Percentiles rank a stretch among this genome's conserved stretches.
These are phyloP conservation scores for Candida golubevii DNA, from an alignment of 805 yeast species.

Conservation along the genomic window DNA sequence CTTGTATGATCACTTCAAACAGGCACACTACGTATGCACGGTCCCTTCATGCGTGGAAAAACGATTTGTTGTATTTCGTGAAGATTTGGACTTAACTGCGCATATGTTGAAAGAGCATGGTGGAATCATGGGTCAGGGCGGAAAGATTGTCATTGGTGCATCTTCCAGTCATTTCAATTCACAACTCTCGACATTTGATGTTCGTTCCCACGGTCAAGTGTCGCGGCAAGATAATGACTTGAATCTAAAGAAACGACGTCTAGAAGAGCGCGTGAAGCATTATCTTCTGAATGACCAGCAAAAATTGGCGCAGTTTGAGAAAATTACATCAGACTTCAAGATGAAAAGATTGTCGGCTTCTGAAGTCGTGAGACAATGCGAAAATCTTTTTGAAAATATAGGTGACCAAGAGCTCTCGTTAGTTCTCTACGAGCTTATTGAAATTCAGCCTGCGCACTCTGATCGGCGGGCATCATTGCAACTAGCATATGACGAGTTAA, in stretches of 20 bases:
- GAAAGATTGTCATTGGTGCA: constrained; percentile 38
- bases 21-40: constrained; percentile 71
- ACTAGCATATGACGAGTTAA: constrained; percentile 19
- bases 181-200: constrained; percentile 58
- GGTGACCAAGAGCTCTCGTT: constrained; percentile 49
- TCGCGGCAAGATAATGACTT: constrained; percentile 35
- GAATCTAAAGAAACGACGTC: constrained; percentile 52
- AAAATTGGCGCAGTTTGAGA: constrained; percentile 46
- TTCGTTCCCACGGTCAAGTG: constrained; percentile 14
- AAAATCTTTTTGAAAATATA: constrained; percentile 40
- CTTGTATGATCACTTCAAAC: constrained; percentile 69
- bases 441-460: constrained; percentile 48
- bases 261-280: constrained; percentile 83
- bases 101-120: constrained; percentile 86
- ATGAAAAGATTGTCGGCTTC: constrained; percentile 43
- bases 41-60: constrained; percentile 78
- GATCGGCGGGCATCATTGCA: constrained; percentile 39
- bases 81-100: constrained; percentile 79
- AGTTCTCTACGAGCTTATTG: constrained; percentile 57
- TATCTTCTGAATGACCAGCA: constrained; percentile 54
- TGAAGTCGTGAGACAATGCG: constrained; percentile 45
- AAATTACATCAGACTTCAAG: constrained; percentile 45
- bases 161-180: constrained; percentile 45
- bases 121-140: constrained; percentile 44
- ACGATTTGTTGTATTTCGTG: constrained; percentile 87